Evolutionary conservation across 2,329 filamentous ascomycete genomes (phyloP).

Genomic region (Tolypocladium sp.): DNA sequence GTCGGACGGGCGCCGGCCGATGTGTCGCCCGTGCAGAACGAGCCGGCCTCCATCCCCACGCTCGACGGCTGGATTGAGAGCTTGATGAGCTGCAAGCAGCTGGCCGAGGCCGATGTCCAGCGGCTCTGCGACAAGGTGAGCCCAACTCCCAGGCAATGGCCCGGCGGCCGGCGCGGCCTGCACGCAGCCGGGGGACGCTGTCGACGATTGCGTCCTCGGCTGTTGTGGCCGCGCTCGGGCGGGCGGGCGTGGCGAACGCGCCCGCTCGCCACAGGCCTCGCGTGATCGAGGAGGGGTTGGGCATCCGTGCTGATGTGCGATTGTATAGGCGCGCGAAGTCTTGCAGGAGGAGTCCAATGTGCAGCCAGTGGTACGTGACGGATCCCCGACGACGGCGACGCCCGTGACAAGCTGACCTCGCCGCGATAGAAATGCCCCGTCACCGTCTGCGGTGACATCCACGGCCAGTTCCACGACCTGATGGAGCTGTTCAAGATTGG

Average conservation of each 20-base stretch:
- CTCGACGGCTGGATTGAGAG: slow-evolving; percentile 98
- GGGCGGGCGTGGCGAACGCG: neutral
- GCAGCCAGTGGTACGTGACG: slow-evolving; percentile 77
- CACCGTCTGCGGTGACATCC: slow-evolving; percentile 97
- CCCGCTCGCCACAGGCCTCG: slow-evolving; percentile 8
- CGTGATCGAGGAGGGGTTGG: slow-evolving; percentile 13
- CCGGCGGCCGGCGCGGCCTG: neutral
- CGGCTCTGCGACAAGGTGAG: slow-evolving; percentile 93
- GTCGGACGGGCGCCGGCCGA: slow-evolving; percentile 78
- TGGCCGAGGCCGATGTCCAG: slow-evolving; percentile 89
- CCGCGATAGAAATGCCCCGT: slow-evolving; percentile 81
- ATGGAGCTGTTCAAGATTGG: slow-evolving; percentile 99
- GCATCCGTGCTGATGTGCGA: slow-evolving; percentile 7
- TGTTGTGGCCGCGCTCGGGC: neutral
- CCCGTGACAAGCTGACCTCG: neutral
- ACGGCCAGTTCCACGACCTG: slow-evolving; percentile 96
- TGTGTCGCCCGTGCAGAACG: slow-evolving; percentile 60
- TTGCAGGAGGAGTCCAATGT: slow-evolving; percentile 97
- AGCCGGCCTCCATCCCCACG: slow-evolving; percentile 84
- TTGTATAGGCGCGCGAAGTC: slow-evolving; percentile 76
- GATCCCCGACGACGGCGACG: too few relatives aligned
- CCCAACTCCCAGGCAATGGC: neutral
- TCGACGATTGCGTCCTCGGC: neutral
- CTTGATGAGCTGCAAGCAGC: slow-evolving; percentile 97
- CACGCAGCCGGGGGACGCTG: neutral